Evolutionary conservation across 495 filamentous ascomycete species (phyloP), one percentile per base, ranked within the genome.

Genomic region (Penicillium lagena): DNA sequence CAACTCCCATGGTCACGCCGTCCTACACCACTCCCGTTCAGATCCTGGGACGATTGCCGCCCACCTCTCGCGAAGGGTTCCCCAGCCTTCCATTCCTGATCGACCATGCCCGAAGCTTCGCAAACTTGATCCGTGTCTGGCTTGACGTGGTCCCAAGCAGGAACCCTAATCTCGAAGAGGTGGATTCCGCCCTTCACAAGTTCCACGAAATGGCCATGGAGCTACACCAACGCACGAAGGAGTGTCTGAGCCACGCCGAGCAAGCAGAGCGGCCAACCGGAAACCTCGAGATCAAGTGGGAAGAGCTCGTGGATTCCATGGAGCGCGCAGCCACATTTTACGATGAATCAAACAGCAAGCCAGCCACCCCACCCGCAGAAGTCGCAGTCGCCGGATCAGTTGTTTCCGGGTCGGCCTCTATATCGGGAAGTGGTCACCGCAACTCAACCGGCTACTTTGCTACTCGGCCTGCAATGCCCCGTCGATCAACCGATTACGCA

Each of bases 31-130:
- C 93, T 1, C 93, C 93, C 8, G 81, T 94, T 35, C 88, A 90
- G 12, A 97, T 99, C 50, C 78, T 96, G 15, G 81, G 83, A 28
- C 82, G 94, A 2, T 64, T 97, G 35, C 87, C 90, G 1, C 81
- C 78, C 9, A 83, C 86, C 8, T 89, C 87, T 14, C 79, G 87
- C 37, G 94, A 99, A 68, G 93, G 93, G 0, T 97, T 96, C 51
- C 94, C 91, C 7, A 90, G 86, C 29, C 78, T 99, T 22, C 93
- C 93, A 1, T 96, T 95, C 59, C 77, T 99, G 10, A 87, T 99
- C 55, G 93, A 99, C 52, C 84, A 91, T 45, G 80, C 89, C 5
- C 80, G 89, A 40, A 89, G 85, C 60, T 96, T 87, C 56, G 90
- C 93, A 9, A 82, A 82, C n/a, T 67, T 99, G 12, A 85, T 95